Percentiles rank a stretch among this genome's conserved stretches.
Conservation (phyloP, 2,329 filamentous ascomycete genomes). For the Fusarium algeriense region DNA sequence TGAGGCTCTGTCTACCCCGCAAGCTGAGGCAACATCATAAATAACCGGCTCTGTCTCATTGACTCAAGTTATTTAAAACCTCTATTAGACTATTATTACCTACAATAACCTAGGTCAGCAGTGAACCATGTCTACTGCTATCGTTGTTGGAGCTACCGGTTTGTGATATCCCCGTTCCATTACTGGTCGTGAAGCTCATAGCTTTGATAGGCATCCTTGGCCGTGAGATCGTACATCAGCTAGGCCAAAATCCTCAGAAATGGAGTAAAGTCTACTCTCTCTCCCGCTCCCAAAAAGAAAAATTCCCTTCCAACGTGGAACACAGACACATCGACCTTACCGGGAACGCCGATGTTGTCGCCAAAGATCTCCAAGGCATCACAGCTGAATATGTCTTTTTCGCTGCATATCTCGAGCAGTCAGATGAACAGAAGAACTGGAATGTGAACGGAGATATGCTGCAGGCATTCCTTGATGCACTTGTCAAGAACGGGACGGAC, state of each 20-base stretch:
- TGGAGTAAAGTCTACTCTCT: constrained; percentile 15
- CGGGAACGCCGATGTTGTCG: not conserved
- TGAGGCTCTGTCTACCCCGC: too few relatives aligned
- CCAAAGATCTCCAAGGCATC: not conserved
- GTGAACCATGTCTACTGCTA: constrained; percentile 2
- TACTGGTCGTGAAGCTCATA: not conserved
- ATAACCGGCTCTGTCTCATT: too few relatives aligned
- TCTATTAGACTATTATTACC: too few relatives aligned
- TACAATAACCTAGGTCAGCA: not conserved
- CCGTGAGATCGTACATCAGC: constrained; percentile 7
- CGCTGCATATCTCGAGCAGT: constrained; percentile 11
- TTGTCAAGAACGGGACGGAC: not conserved
- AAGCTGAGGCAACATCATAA: too few relatives aligned
- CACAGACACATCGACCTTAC: constrained; percentile 20
- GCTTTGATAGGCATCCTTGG: constrained; percentile 5
- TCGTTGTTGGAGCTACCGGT: constrained; percentile 19
- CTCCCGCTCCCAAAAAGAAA: constrained; percentile 15
- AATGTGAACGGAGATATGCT: constrained; percentile 23
- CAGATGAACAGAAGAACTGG: constrained; percentile 3
- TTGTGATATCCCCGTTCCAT: too few relatives aligned
- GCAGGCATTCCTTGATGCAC: not conserved
- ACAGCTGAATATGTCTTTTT: constrained; percentile 19
- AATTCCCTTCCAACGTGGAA: constrained; percentile 12
- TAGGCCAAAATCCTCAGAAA: not conserved
- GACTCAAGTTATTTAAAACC: too few relatives aligned